Percentiles rank a stretch among this genome's conserved stretches.
Conservation (phyloP, 495 filamentous ascomycete genomes). For the Hypoxylon fuscum region DNA sequence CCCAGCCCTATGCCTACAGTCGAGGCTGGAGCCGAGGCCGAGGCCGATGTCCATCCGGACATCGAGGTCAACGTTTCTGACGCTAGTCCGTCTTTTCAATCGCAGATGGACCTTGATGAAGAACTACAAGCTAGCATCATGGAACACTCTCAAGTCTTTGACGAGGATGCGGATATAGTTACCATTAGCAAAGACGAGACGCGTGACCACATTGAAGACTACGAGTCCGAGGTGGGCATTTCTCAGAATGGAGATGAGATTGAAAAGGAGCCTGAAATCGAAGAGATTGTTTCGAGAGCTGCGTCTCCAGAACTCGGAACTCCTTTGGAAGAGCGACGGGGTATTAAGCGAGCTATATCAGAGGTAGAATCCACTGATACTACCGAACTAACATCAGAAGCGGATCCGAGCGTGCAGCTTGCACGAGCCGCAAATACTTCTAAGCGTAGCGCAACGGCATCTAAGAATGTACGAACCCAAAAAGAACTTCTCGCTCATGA, state of each 20-base stretch:
- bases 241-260: constrained; percentile 14
- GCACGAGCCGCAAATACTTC: constrained; percentile 47
- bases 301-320: constrained; percentile 22
- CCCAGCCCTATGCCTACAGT: neutral
- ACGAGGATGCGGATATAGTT: neutral
- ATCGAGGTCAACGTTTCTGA: constrained; percentile 7
- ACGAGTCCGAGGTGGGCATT: constrained; percentile 4
- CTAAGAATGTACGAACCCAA: constrained; percentile 4
- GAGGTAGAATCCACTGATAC: neutral
- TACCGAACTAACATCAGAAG: constrained; percentile 12
- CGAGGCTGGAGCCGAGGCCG: neutral
- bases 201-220: neutral
- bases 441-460: constrained; percentile 30
- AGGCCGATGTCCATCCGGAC: constrained; percentile 3
- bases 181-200: neutral
- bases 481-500: constrained; percentile 8
- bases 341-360: constrained; percentile 1
- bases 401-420: constrained; percentile 48
- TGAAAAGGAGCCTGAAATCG: constrained; percentile 1
- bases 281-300: constrained; percentile 1
- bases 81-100: constrained; percentile 22
- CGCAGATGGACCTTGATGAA: constrained; percentile 44
- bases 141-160: constrained; percentile 29
- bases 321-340: constrained; percentile 7
- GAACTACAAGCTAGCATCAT: constrained; percentile 44